phyloP scores from a whole-genome alignment of 768 basidiomycete genomes.

The Lactifluus pinguis region DNA sequence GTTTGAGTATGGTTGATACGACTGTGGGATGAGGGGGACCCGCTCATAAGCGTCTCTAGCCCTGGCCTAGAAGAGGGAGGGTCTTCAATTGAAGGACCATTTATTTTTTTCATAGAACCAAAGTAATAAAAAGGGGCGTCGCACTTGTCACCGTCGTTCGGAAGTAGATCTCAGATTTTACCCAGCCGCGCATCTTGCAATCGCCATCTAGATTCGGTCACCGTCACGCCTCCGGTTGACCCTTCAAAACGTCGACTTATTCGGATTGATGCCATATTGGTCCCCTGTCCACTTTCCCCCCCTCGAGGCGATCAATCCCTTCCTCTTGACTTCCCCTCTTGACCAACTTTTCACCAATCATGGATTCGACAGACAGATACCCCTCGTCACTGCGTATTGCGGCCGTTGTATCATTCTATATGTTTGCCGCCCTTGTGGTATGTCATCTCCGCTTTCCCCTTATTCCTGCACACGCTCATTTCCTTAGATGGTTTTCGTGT shows the following conservation, averaged over 20 bases:
- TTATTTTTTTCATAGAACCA: too few species aligned
- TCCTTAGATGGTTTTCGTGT: constrained; percentile 45
- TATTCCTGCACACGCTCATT: background rate
- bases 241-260: background rate
- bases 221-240: background rate
- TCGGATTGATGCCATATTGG: background rate
- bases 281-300: background rate
- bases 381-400: constrained; percentile 44
- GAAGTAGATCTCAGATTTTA: too few species aligned
- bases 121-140: too few species aligned
- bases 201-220: background rate
- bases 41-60: too few species aligned
- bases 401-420: constrained; percentile 71
- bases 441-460: constrained; percentile 25
- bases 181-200: too few species aligned
- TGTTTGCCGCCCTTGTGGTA: constrained; percentile 65
- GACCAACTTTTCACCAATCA: constrained; percentile 11
- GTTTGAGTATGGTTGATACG: too few species aligned
- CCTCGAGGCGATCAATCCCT: background rate
- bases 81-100: too few species aligned
- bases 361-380: constrained; percentile 27
- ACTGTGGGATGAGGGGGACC: too few species aligned
- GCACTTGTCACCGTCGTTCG: too few species aligned
- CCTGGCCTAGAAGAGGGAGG: too few species aligned
- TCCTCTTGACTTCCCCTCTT: background rate